Percentiles rank a stretch among this genome's conserved stretches.
Evolutionary conservation across 2,329 filamentous ascomycete genomes (phyloP).

Genomic region (Fusarium falciforme): DNA sequence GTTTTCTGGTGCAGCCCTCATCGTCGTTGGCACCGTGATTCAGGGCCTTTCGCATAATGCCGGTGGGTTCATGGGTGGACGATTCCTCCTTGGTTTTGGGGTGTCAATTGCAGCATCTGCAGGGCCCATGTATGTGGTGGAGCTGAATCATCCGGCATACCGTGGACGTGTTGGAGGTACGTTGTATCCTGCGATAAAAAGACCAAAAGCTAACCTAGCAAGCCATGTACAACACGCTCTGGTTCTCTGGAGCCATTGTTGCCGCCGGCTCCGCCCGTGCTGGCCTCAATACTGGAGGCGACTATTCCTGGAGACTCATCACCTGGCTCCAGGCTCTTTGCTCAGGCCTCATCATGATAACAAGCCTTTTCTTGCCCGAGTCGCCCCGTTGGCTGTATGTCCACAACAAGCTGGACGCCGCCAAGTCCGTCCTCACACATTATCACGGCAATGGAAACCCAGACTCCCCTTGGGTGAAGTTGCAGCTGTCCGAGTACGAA

Average conservation of each 20-base stretch:
- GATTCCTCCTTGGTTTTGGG: constrained; percentile 67
- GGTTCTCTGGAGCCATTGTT: neutral
- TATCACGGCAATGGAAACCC: constrained; percentile 48
- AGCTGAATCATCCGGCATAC: constrained; percentile 61
- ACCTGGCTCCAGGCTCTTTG: neutral
- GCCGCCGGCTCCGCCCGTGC: neutral
- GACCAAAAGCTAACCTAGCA: constrained; percentile 1
- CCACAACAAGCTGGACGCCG: constrained; percentile 51
- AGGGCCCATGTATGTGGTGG: constrained; percentile 55
- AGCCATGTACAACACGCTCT: neutral
- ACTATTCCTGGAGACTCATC: neutral
- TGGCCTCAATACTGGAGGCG: neutral
- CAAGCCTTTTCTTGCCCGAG: neutral
- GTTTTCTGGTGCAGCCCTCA: constrained; percentile 52
- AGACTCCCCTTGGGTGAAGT: constrained; percentile 51
- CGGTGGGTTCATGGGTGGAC: constrained; percentile 58
- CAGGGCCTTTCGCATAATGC: constrained; percentile 2
- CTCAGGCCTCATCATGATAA: neutral
- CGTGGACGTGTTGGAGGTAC: neutral
- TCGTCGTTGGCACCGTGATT: constrained; percentile 52
- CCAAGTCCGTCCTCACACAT: constrained; percentile 50
- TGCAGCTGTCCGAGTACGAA: constrained; percentile 55
- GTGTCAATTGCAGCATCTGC: constrained; percentile 54
- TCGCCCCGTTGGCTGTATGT: constrained; percentile 55
- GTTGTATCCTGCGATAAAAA: neutral